Conservation (phyloP, 1,139 yeast genomes). For the Suhomyces chickasaworum region DNA sequence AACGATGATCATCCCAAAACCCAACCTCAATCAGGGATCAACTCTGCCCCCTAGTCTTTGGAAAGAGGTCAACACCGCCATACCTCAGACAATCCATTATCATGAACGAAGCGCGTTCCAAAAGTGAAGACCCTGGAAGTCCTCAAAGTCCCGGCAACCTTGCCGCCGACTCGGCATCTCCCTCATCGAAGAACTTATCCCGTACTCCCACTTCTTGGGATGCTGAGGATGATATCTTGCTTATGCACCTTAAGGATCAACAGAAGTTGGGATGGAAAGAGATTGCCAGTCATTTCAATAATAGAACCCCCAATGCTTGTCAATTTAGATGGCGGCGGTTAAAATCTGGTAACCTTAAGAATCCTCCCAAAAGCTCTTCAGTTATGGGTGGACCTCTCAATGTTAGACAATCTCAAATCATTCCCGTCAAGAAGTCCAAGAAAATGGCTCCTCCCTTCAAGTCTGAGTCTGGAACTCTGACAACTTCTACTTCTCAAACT, state of each 20-base stretch:
- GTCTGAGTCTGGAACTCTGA: constrained; percentile 15
- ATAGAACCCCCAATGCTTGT: constrained; percentile 77
- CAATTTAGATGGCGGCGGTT: constrained; percentile 79
- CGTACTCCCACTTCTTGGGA: constrained; percentile 76
- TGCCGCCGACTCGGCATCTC: constrained; percentile 6
- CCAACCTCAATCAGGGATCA: constrained; percentile 4
- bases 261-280: constrained; percentile 80
- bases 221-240: constrained; percentile 66
- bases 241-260: constrained; percentile 70
- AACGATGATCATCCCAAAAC: constrained; percentile 16
- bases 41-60: neutral
- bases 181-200: constrained; percentile 22
- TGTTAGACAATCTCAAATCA: constrained; percentile 11
- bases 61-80: constrained; percentile 2
- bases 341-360: constrained; percentile 63
- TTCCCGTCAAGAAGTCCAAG: constrained; percentile 26
- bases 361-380: constrained; percentile 51
- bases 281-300: constrained; percentile 64
- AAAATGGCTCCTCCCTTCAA: constrained; percentile 20
- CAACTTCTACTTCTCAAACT: constrained; percentile 13
- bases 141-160: constrained; percentile 9
- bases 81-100: neutral
- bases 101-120: constrained; percentile 7
- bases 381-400: constrained; percentile 20
- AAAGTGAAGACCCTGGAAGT: constrained; percentile 9